Conservation (phyloP, 148 eudicot genomes). For the Limonium bicolor region DNA sequence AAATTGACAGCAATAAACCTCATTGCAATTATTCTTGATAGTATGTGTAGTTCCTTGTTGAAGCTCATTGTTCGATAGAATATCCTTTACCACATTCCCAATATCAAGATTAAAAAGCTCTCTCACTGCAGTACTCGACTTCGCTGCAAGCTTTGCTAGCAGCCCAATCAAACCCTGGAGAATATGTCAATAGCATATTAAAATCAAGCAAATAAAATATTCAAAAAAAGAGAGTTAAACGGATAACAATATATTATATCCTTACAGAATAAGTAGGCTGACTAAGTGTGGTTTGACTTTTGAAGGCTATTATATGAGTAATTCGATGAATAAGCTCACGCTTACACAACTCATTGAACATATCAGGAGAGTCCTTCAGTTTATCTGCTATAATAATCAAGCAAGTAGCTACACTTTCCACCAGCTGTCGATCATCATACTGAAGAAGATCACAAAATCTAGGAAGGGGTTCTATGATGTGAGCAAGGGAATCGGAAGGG, state of each 20-base stretch:
- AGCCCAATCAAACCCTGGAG: slow-evolving; percentile 64
- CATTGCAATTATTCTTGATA: slow-evolving; percentile 39
- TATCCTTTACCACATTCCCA: slow-evolving; percentile 47
- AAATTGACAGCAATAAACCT: slow-evolving; percentile 38
- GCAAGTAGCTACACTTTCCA: slow-evolving; percentile 72
- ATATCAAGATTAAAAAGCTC: slow-evolving; percentile 62
- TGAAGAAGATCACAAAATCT: slow-evolving; percentile 69
- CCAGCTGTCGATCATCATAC: slow-evolving; percentile 89
- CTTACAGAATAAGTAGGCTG: slow-evolving; percentile 53
- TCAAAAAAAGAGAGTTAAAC: background rate
- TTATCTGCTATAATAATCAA: slow-evolving; percentile 59
- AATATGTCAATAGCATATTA: no score
- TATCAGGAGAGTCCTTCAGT: slow-evolving; percentile 37
- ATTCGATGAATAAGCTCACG: slow-evolving; percentile 60
- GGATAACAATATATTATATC: background rate
- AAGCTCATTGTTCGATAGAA: slow-evolving; percentile 33
- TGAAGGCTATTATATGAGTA: slow-evolving; percentile 44
- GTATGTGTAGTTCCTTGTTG: slow-evolving; percentile 35
- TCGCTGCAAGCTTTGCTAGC: slow-evolving; percentile 66
- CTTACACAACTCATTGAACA: slow-evolving; percentile 48
- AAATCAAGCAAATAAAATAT: background rate
- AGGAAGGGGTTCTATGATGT: slow-evolving; percentile 76
- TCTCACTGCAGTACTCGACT: slow-evolving; percentile 59
- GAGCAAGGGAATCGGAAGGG: slow-evolving; percentile 51
- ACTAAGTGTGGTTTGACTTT: slow-evolving; percentile 45